Evolutionary conservation across 208 protist species (phyloP).

Genomic region (Novymonas esmeraldas): DNA sequence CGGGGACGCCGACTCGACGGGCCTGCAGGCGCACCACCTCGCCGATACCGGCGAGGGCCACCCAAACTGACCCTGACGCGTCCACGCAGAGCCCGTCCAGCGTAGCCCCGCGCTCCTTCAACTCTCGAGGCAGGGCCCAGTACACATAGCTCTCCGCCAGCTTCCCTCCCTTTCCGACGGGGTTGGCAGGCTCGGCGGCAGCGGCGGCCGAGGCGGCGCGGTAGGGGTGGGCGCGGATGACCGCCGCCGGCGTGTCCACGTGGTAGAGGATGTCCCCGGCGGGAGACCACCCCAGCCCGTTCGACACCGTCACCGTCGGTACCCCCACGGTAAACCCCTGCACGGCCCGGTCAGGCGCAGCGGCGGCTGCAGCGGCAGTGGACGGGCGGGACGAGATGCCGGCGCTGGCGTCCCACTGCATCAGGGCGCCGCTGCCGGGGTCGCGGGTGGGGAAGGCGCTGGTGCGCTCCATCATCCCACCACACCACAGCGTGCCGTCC

Average conservation of each 20-base stretch:
- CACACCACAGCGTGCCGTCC: conserved; percentile 24
- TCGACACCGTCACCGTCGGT: conserved; percentile 26
- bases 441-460: conserved; percentile 17
- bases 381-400: no score
- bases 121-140: conserved; percentile 14
- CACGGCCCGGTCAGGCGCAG: no score
- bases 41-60: conserved; percentile 28
- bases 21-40: conserved; percentile 31
- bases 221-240: conserved; percentile 28
- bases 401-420: conserved; percentile 23
- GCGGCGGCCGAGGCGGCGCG: neutral
- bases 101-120: conserved; percentile 16
- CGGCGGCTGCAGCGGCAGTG: no score
- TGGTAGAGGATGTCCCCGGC: conserved; percentile 27
- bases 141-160: conserved; percentile 16
- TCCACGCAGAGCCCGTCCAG: conserved; percentile 36
- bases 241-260: conserved; percentile 17
- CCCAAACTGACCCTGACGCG: conserved; percentile 24
- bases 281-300: conserved; percentile 32
- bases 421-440: conserved; percentile 9
- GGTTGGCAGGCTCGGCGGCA: neutral
- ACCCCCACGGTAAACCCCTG: conserved; percentile 11
- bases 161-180: neutral
- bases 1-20: neutral
- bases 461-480: conserved; percentile 33